Conservation (phyloP, 2,329 filamentous ascomycete genomes). For the Zymoseptoria tritici region DNA sequence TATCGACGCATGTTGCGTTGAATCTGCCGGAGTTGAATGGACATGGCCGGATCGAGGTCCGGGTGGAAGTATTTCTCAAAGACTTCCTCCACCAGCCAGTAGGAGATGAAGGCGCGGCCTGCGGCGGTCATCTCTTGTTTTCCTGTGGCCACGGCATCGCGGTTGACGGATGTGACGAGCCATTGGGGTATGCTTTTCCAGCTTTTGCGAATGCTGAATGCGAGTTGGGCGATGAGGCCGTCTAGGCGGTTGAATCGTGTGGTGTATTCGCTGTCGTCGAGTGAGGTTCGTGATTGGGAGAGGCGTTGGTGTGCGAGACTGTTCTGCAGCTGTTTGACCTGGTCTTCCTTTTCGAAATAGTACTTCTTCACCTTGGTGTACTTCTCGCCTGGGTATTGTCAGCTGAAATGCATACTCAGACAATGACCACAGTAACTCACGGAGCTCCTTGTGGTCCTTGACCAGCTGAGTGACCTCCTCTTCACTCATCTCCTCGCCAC, state of each 20-base stretch:
- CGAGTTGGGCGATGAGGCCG: conserved; percentile 86
- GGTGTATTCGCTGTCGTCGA: conserved; percentile 91
- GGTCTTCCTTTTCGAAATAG: conserved; percentile 85
- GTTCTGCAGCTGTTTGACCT: conserved; percentile 92
- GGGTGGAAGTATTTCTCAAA: conserved; percentile 93
- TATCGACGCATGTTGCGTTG: conserved; percentile 80
- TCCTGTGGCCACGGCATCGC: conserved; percentile 75
- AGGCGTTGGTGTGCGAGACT: conserved; percentile 94
- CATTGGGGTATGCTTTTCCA: conserved; percentile 77
- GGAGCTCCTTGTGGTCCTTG: conserved; percentile 45
- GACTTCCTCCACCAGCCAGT: conserved; percentile 84
- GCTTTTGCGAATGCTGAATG: conserved; percentile 93
- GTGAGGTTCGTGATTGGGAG: conserved; percentile 84
- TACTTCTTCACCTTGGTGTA: conserved; percentile 98
- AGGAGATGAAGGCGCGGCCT: conserved; percentile 77
- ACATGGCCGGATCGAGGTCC: conserved; percentile 67
- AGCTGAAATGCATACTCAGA: conserved; percentile 7
- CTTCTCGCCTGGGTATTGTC: conserved; percentile 63
- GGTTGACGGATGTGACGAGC: conserved; percentile 72
- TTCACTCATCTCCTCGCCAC: conserved; percentile 38
- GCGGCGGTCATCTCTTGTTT: conserved; percentile 98
- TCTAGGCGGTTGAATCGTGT: conserved; percentile 86
- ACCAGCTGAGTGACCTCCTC: conserved; percentile 41
- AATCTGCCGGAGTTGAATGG: conserved; percentile 71
- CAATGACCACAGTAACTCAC: conserved; percentile 29